Evolutionary conservation across 345 rosid species (phyloP), one percentile per base, ranked within the genome.

Genomic region (Camelina sativa): DNA sequence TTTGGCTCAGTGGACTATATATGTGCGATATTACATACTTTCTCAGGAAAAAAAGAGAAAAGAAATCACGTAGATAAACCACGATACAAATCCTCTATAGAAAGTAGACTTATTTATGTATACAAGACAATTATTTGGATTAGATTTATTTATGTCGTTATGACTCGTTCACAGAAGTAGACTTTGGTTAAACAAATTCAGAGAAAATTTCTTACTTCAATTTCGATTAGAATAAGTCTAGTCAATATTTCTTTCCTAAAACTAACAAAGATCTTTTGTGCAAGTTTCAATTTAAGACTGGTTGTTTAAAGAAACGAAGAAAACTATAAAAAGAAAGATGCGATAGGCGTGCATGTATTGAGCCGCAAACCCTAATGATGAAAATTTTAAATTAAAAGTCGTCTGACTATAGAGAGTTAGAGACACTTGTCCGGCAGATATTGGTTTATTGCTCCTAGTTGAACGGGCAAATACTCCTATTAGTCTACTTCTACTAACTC

Each of bases 311-410:
- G 59, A 63, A 62, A 52, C 22, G 41, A 3, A 69, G 20, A 13
- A 68, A 32, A 51, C 8, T 11, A 54, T 1, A 53, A 35, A 62
- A 68, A 22, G 19, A 69, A 62, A 64, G 48, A 71, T 63, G 71
- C 58, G 46, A 71, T 63, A 34, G 67, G 76, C 71, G 62, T 77
- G 80, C 76, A 77, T 77, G 80, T 77, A 77, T 71, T 19, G 76
- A 77, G 80, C 76, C 76, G 62, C 80, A 77, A 77, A 77, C 76
- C 80, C 76, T 64, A 71, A 71, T 65, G 28, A 38, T 64, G 28
- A 71, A 25, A 34, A 1, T 34, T 34, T 28, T 34, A 11, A 50
- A 64, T 50, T 28, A n/a, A 65, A 77, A 77, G 72, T 65, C 76
- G n/a, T 41, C 72, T 71, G 80, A 77, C 80, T 44, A 25, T 7